phyloP scores from a whole-genome alignment of 2,329 filamentous ascomycete species.

The Colletotrichum sp. region DNA sequence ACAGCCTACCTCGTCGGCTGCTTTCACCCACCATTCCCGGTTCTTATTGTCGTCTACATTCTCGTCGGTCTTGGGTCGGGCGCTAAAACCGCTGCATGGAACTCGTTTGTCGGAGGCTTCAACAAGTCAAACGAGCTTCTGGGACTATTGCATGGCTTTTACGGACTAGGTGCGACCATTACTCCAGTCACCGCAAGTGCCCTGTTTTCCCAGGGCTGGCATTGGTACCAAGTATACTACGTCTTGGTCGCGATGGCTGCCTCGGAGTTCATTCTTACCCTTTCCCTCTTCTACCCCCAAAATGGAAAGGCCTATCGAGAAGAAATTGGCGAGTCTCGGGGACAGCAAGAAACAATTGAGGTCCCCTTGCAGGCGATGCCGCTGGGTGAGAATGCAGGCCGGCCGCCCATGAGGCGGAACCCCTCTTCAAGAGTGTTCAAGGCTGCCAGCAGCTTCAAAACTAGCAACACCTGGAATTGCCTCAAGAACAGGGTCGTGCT shows the following conservation, averaged over 20 bases:
- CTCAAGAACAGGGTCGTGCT: slow-evolving; percentile 59
- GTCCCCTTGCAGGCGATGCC: neutral
- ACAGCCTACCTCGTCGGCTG: slow-evolving; percentile 68
- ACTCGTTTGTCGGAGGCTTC: neutral
- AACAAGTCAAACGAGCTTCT: slow-evolving; percentile 75
- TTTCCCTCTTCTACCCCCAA: slow-evolving; percentile 36
- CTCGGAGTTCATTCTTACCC: slow-evolving; percentile 58
- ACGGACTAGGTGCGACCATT: slow-evolving; percentile 73
- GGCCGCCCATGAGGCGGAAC: neutral
- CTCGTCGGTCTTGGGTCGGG: slow-evolving; percentile 66
- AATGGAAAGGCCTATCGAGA: neutral
- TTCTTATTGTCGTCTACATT: slow-evolving; percentile 67
- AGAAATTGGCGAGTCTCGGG: neutral
- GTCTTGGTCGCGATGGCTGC: slow-evolving; percentile 63
- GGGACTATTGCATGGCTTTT: slow-evolving; percentile 74
- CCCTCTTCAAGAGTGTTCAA: neutral
- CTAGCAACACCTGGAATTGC: slow-evolving; percentile 61
- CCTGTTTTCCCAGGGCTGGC: slow-evolving; percentile 68
- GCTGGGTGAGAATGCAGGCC: neutral
- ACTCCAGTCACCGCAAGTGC: slow-evolving; percentile 73
- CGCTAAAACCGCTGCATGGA: neutral
- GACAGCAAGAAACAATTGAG: neutral
- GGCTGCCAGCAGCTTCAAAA: slow-evolving; percentile 61
- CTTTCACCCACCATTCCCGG: slow-evolving; percentile 72
- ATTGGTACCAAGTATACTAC: slow-evolving; percentile 80